A percentile compares a stretch with the other conserved stretches of the same genome.
phyloP scores from a whole-genome alignment of 176 grass and related monocot species.

The Avena sativa region DNA sequence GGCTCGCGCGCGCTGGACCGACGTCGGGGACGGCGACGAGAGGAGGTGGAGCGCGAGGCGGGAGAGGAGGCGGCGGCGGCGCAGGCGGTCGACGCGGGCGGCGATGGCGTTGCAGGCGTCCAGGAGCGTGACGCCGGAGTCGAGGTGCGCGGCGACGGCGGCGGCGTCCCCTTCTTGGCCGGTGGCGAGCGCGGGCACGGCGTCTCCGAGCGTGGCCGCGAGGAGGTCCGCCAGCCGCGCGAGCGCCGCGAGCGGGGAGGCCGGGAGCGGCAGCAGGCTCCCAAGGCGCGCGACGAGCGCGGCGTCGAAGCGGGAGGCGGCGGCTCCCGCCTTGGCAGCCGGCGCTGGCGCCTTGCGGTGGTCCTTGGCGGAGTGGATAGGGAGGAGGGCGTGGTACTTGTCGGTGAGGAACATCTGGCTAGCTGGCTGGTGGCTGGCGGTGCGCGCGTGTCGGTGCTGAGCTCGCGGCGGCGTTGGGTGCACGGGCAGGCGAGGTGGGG shows the following conservation, averaged over 20 bases:
- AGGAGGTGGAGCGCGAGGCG: conserved; percentile 72
- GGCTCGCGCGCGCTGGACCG: conserved; percentile 38
- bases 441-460: background rate
- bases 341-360: background rate
- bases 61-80: conserved; percentile 52
- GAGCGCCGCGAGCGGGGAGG: conserved; percentile 49
- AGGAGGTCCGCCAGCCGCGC: conserved; percentile 56
- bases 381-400: conserved; percentile 53
- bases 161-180: conserved; percentile 26
- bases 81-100: too few species aligned
- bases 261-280: conserved; percentile 36
- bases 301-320: conserved; percentile 34
- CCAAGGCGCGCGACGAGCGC: conserved; percentile 52
- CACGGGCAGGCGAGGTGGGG: background rate
- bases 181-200: conserved; percentile 44
- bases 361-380: background rate
- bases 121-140: too few species aligned
- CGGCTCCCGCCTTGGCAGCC: background rate
- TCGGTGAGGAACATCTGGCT: conserved; percentile 68
- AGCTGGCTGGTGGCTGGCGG: background rate
- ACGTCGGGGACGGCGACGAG: background rate
- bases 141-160: background rate
- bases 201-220: conserved; percentile 51
- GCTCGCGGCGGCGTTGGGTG: conserved; percentile 21
- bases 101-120: too few species aligned